Evolutionary conservation across 495 filamentous ascomycete species (phyloP), one percentile per base, ranked within the genome.

Genomic region (Penicillium coffeae): DNA sequence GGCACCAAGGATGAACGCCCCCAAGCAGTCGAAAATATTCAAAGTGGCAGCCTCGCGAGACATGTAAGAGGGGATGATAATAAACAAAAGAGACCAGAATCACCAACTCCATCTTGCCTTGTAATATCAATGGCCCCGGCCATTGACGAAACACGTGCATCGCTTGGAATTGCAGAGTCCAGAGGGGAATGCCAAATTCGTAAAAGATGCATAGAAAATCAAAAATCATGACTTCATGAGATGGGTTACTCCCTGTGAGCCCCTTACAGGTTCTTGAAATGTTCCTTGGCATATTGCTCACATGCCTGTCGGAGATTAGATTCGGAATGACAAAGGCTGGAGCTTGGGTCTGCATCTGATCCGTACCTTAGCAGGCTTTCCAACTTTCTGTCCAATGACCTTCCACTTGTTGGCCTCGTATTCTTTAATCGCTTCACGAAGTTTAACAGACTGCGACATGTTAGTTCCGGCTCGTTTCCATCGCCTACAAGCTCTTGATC

Each of bases 401-500:
- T 98, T 98, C 93, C 93, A 98, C 66, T 96, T 97, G 68, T 89
- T 96, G 49, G 86, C 83, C 64, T 98, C 93, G 67, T 98, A 98
- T 64, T 98, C 93, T 66, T 96, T 96, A 76, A 98, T 98, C 19
- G 92, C 92, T 42, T 85, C 88, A 32, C 93, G 79, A 36, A 97
- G 76, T 20, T 92, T 89, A 53, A 85, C 77, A 63, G 87, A 89
- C 88, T 94, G 64, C 54, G 53, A 27, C 39, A 53, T 38, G 49
- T 74, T 50, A 78, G 64, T 61, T 43, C 33, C 37, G 42, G 10
- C n/a, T n/a, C n/a, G n/a, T n/a, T n/a, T n/a, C 21, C 37, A 34
- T 35, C 46, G n/a, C 7, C 8, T 43, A 41, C 22, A 37, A 47
- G 45, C 46, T 44, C 50, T 71, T 70, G 18, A 10, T 13, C 20